Evolutionary conservation across 768 basidiomycete species (phyloP), one percentile per base, ranked within the genome.

Genomic region (Boletus subparvulus): DNA sequence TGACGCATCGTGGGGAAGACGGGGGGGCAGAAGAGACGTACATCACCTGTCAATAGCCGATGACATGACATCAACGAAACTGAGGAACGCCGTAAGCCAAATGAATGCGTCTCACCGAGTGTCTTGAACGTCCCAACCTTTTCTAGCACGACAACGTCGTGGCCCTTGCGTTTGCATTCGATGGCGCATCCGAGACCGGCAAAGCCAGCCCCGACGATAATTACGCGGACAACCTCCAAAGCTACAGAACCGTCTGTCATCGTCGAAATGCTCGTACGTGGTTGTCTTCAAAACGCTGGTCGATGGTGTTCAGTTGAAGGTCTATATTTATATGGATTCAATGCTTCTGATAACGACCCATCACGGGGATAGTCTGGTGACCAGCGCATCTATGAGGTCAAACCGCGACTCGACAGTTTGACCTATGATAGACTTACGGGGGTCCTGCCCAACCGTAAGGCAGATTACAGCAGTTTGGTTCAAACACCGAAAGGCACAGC

Each of bases 171-270:
- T 17, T 62, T 62, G 30, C 61, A 63, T 51, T 68, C 69, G 41
- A 75, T 63, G 12, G 68, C 69, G 45, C 65, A 67, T 4, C 64
- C 64, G 6, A 75, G 54, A 4, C 69, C 73, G 4, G 58, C 68
- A 46, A 64, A 69, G 6, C 70, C 69, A 17, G 65, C 67, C 19
- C 73, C 68, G 17, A 71, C 62, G 44, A 67, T 39, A 12, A 69
- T 56, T 19, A 51, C 37, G 26, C 16, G 45, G 32, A 40, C 6
- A 26, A 10, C 26, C 1, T 35, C 30, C 13, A 49, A 50, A 21
- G 44, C 21, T 33, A 26, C n/a, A 35, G 45, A 40, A 19, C 6
- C 4, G 14, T 35, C 32, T 6, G 24, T 21, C 60, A 51, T 47
- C 17, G 47, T 24, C 24, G n/a, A 45, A 10, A 40, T 30, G 24